Base-by-base conservation (phyloP, 2,329 filamentous ascomycete species). In the Pseudonectria buxi region DNA sequence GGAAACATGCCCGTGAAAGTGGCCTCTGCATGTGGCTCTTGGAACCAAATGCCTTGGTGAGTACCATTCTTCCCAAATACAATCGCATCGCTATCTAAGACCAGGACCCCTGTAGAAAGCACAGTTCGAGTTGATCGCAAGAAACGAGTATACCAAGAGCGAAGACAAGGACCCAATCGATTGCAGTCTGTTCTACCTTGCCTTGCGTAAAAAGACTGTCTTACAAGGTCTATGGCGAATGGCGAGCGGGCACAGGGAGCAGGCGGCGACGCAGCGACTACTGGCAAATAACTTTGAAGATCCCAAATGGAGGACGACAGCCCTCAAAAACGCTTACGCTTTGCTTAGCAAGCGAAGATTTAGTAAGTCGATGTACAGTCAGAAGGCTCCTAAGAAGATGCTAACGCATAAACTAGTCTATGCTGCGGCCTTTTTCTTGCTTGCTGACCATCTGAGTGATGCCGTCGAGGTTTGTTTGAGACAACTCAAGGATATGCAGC, bases 1-100 rank as follows among this genome's bases (percentile, higher is more conserved):
- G 92, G 92, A 76, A 83, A 44, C 75, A 89, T 50, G 92, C 90
- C 2, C 74, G 83, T 30, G 83, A 94, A 55, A 86, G 83, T 46
- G 92, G 92, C 10, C 72, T 96, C 36, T 95, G 95, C 55, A 90
- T 95, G 80, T 98, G 92, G 90, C 71, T 98, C 44, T 77, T 79
- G 1, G 89, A 95, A 58, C 61, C 71, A 13, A 75, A 73, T 36
- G 80, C 87, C 14, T 67, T 96, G 56, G 86, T 92, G 70, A 60
- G 80, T 58, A 18, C 14, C 10, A 11, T 16, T 7, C 6, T 12
- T 27, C 3, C 10, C 11, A 4, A 22, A 10, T 13, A 7, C 18
- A 22, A 15, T 7, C 3, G n/a, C 7, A 14, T 9, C n/a, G 12
- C 10, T 10, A 24, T 18, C 30, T 44, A 42, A 46, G 26, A 50